Base-by-base conservation (phyloP, 352 stramenopile species). In the Phytophthora europaea region DNA sequence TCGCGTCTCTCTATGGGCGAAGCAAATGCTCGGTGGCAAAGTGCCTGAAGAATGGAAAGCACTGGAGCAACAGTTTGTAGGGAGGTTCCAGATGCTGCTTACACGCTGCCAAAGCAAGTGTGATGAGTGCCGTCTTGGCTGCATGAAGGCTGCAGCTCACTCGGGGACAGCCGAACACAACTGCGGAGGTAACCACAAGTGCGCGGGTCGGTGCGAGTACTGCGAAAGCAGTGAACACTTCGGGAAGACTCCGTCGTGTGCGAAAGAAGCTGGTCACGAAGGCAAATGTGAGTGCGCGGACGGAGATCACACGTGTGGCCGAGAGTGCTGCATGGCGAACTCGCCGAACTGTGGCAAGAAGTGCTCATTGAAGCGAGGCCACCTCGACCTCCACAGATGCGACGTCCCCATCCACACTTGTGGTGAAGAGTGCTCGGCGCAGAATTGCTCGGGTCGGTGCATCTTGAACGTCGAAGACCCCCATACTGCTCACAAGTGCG, bases 231-330 rank as follows among this genome's bases (percentile, higher is more conserved):
- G 45, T 18, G 76, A 71, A 6, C 45, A 67, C 1, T 67, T 26
- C 0, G 73, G 61, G 0, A 83, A 82, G 26, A 80, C 75, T 8
- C 81, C 83, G 10, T 47, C 53, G 1, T 95, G 89, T 31, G 47
- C 61, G 1, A 89, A 88, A 63, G 78, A 81, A 67, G 77, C 85
- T 54, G 85, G 89, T 1, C 89, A 95, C 52, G 80, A 87, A 61
- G 89, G 87, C 4, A 75, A 69, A 38, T 95, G 89, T 55, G 88
- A 94, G 20, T 94, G 89, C 51, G 56, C 47, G 2, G 53, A 78
- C 22, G 84, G 85, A 16, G 83, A 92, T 61, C 89, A 95, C 70
- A 94, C 89, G 4, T 95, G 89, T 33, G 72, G 79, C 0, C 6
- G 59, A 51, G 64, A 75, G 9, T 95, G 89, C 52, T 76, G 52